Base-by-base conservation (phyloP, 306 rosid genomes). In the Vigna angularis region DNA sequence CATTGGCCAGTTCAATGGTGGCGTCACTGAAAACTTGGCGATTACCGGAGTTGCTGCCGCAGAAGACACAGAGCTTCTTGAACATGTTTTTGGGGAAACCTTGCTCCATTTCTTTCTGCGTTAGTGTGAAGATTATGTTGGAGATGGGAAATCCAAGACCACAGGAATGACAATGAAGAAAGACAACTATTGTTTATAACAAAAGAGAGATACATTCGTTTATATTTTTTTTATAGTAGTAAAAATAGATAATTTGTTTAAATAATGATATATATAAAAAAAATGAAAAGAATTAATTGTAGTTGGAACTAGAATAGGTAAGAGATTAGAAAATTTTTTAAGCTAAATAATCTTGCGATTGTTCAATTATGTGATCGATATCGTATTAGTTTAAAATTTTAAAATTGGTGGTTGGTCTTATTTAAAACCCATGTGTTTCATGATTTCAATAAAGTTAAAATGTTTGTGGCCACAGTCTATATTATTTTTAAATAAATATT, bases 41-140 rank as follows among this genome's bases (percentile, higher is more conserved):
- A 79, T 85, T 79, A 79, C 97, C 97, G 64, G 91, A 82, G 85
- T 88, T 89, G 88, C 98, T 93, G 81, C 98, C 98, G 72, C 97
- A 93, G 81, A 89, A 93, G 70, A 93, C 98, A 69, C 97, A 93
- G 22, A 93, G 81, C 89, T 81, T 93, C 64, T 51, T 85, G 88
- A 93, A 93, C 76, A 85, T 87, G 92, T 92, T 87, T 44, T 74
- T 79, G 42, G 78, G 53, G 47, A 76, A 75, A 74, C 50, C 52
- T 70, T 87, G 87, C 86, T 88, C 98, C 97, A 93, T 93, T 86
- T 57, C 30, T 74, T 65, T 66, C 61, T 59, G 28, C 56, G 42
- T 30, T 62, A 17, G 7, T 16, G n/a, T n/a, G 22, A n/a, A 12
- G 22, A 51, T 16, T 38, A 6, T 44, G 49, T 20, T 34, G 70